Evolutionary conservation across 2,329 filamentous ascomycete genomes (phyloP).

Genomic region (Sporothrix protearum): DNA sequence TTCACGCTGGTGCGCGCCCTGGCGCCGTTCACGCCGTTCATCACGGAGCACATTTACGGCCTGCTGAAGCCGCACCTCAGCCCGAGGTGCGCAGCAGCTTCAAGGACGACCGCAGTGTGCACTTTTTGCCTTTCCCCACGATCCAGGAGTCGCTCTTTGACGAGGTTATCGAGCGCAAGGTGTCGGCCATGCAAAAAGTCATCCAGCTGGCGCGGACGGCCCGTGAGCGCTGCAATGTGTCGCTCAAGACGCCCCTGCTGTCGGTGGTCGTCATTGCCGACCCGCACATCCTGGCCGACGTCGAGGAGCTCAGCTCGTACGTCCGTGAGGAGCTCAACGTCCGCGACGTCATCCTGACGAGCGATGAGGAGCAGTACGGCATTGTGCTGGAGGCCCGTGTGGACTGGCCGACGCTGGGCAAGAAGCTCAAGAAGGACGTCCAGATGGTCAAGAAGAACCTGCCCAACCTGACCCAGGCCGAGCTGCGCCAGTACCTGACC

Average conservation of each 20-base stretch:
- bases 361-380: slow-evolving; percentile 85
- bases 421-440: slow-evolving; percentile 96
- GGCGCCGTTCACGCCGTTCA: slow-evolving; percentile 92
- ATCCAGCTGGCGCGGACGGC: slow-evolving; percentile 87
- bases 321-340: slow-evolving; percentile 91
- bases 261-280: slow-evolving; percentile 87
- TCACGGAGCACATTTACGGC: slow-evolving; percentile 91
- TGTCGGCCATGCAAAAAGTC: slow-evolving; percentile 89
- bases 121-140: slow-evolving; percentile 87
- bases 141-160: slow-evolving; percentile 88
- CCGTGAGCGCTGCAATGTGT: slow-evolving; percentile 77
- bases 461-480: slow-evolving; percentile 69
- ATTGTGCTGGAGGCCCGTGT: slow-evolving; percentile 87
- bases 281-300: slow-evolving; percentile 76
- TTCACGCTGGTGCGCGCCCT: slow-evolving; percentile 84
- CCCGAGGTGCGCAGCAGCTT: slow-evolving; percentile 53
- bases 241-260: slow-evolving; percentile 87
- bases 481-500: slow-evolving; percentile 74
- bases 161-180: slow-evolving; percentile 76
- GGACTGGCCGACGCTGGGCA: slow-evolving; percentile 91
- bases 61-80: slow-evolving; percentile 80
- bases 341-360: slow-evolving; percentile 75
- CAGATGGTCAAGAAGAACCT: slow-evolving; percentile 87
- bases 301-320: slow-evolving; percentile 81
- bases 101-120: slow-evolving; percentile 78